These are phyloP conservation scores for Zizania palustris DNA, from an alignment of 202 grass and related monocot species.

Conservation along the genomic window DNA sequence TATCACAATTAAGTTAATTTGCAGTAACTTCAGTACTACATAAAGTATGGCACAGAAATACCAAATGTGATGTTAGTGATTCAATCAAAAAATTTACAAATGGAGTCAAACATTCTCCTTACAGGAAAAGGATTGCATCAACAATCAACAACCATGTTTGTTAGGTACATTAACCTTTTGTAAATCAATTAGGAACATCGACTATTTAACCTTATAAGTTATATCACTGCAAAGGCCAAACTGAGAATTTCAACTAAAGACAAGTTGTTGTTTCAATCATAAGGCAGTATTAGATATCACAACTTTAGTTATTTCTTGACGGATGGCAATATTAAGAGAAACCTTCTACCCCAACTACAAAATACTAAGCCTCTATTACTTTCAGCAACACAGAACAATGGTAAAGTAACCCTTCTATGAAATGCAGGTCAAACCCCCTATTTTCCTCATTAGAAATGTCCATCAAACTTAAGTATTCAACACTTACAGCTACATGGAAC, in stretches of 20 bases:
- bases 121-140: background rate
- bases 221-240: conserved; percentile 5
- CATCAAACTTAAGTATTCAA: background rate
- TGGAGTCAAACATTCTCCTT: background rate
- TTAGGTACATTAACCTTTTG: background rate
- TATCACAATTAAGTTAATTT: background rate
- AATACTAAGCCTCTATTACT: background rate
- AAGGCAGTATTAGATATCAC: background rate
- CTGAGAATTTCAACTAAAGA: background rate
- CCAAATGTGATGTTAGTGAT: background rate
- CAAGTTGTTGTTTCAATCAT: background rate
- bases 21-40: background rate
- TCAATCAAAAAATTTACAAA: background rate
- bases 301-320: conserved; percentile 2
- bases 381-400: background rate
- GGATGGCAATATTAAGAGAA: background rate
- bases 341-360: background rate
- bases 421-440: background rate
- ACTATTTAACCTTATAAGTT: too few species aligned
- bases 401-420: background rate
- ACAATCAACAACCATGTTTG: background rate
- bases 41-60: background rate
- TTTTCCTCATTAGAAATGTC: background rate
- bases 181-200: too few species aligned
- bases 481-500: background rate